Evolutionary conservation across 768 basidiomycete species (phyloP).

Genomic region (Termitomyces heimii): DNA sequence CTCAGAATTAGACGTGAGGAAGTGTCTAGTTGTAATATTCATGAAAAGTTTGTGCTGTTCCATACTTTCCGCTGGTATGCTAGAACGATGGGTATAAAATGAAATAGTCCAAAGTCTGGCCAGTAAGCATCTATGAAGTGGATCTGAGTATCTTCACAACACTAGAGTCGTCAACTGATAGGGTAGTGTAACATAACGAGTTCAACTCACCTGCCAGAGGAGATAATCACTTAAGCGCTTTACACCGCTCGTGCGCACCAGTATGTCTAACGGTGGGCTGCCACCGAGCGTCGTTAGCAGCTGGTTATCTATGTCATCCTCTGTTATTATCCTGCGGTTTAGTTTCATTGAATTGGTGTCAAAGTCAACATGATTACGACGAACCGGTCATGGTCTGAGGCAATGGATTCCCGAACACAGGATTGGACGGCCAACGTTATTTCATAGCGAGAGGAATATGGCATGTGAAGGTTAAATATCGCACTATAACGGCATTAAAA

Average conservation of each 20-base stretch:
- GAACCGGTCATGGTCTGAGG: slow-evolving; percentile 3
- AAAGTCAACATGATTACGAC: not conserved
- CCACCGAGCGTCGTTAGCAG: slow-evolving; percentile 60
- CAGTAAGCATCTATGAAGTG: slow-evolving; percentile 84
- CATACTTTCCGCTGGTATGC: slow-evolving; percentile 82
- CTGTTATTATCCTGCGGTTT: slow-evolving; percentile 40
- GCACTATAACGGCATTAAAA: slow-evolving; percentile 40
- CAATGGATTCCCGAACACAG: slow-evolving; percentile 34
- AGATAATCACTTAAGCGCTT: slow-evolving; percentile 84
- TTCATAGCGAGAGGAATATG: slow-evolving; percentile 90
- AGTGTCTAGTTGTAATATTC: not conserved
- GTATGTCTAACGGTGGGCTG: slow-evolving; percentile 81
- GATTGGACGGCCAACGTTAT: slow-evolving; percentile 74
- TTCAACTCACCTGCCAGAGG: slow-evolving; percentile 82
- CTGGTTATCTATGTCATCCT: slow-evolving; percentile 58
- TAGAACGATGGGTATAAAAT: slow-evolving; percentile 83
- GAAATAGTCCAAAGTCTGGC: slow-evolving; percentile 88
- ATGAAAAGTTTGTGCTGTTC: slow-evolving; percentile 17
- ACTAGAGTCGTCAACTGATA: slow-evolving; percentile 36
- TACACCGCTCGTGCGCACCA: slow-evolving; percentile 90
- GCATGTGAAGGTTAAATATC: slow-evolving; percentile 88
- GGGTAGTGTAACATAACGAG: not conserved
- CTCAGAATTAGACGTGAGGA: not conserved
- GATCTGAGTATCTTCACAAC: slow-evolving; percentile 77
- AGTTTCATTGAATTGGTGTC: not conserved